These are phyloP conservation scores for Geotrichum reessii DNA, from an alignment of 1,139 yeast species.

Conservation along the genomic window DNA sequence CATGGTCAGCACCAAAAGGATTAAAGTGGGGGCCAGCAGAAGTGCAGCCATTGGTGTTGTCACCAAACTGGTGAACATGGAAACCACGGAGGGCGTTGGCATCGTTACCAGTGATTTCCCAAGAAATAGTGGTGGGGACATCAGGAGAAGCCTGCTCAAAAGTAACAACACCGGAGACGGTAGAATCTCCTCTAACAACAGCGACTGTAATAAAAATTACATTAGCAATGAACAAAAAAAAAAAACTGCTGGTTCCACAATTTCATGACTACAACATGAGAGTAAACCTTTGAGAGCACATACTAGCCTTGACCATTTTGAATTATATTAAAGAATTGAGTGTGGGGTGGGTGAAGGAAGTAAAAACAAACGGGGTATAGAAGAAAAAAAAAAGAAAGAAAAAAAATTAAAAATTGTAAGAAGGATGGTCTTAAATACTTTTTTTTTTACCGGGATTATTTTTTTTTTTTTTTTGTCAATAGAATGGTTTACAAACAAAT, in stretches of 20 bases:
- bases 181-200: constrained; percentile 90
- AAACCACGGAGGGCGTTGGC: constrained; percentile 89
- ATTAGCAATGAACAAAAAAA: not conserved
- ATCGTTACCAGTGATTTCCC: constrained; percentile 83
- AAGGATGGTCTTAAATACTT: not conserved
- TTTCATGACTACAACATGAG: not conserved
- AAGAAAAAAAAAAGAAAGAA: not conserved
- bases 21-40: constrained; percentile 99
- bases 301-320: constrained; percentile 15
- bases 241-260: not conserved
- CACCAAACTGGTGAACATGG: constrained; percentile 98
- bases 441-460: not conserved
- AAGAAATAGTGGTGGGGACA: constrained; percentile 77
- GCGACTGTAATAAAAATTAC: constrained; percentile 52
- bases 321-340: not conserved
- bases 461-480: not conserved
- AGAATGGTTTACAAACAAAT: not conserved
- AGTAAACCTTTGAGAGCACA: not conserved
- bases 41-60: constrained; percentile 97
- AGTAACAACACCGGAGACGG: constrained; percentile 76
- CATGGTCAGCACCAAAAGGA: constrained; percentile 87
- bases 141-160: constrained; percentile 77
- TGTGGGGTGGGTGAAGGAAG: too few species aligned
- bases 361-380: too few species aligned
- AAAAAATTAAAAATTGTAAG: not conserved